These are phyloP conservation scores for Gillenia trifoliata DNA, from an alignment of 306 rosid species.

Conservation along the genomic window DNA sequence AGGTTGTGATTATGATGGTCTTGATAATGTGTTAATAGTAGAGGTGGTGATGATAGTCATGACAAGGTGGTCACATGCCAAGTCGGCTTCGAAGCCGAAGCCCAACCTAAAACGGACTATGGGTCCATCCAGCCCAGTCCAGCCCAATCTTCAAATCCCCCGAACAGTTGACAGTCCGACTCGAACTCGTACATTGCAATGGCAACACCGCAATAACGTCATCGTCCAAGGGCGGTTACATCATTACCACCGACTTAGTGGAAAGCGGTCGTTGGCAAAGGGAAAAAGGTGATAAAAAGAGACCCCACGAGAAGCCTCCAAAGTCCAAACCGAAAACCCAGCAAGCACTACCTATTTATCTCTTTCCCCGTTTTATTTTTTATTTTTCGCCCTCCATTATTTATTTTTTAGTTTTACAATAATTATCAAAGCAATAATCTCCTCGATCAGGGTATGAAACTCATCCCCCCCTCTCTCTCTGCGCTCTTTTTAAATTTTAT, in stretches of 20 bases:
- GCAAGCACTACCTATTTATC: neutral
- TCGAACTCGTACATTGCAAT: neutral
- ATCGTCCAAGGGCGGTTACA: neutral
- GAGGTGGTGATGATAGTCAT: too few relatives aligned
- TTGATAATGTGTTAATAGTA: too few relatives aligned
- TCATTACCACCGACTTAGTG: constrained; percentile 24
- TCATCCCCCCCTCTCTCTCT: neutral
- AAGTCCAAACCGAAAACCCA: neutral
- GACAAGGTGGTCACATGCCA: too few relatives aligned
- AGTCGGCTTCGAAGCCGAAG: too few relatives aligned
- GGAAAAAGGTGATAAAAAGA: neutral
- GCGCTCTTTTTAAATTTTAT: neutral
- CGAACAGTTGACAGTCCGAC: neutral
- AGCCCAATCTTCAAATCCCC: neutral
- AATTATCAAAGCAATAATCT: constrained; percentile 5
- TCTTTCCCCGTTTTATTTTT: neutral
- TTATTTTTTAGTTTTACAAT: neutral
- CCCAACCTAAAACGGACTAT: neutral
- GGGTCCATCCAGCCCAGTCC: neutral
- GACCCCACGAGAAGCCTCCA: neutral
- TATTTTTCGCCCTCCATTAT: neutral
- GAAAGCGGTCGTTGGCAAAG: constrained; percentile 22
- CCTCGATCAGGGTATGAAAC: constrained; percentile 24
- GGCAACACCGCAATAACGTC: neutral
- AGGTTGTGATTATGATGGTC: too few relatives aligned